Conservation (phyloP, 306 rosid species). For the Cucumis sativus region Cucumber_9930_V3 NC_026659.2:930001-930500, state of each 20-base stretch:
- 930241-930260: constrained; percentile 44
- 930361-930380: constrained; percentile 20
- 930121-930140: not conserved
- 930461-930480: not conserved
- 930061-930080: not conserved
- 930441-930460: not conserved
- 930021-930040: not conserved
- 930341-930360: constrained; percentile 36
- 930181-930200: constrained; percentile 25
- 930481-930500: not conserved
- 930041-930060: not conserved
- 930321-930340: constrained; percentile 47
- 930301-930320: constrained; percentile 49
- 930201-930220: constrained; percentile 24
- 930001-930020: not conserved
- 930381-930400: not conserved
- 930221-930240: constrained; percentile 41
- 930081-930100: not conserved
- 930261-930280: constrained; percentile 32
- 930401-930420: not conserved
- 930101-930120: not conserved
- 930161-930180: constrained; percentile 11
- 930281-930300: constrained; percentile 35
- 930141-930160: not conserved
- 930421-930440: not conserved